Conservation (phyloP, 2,329 filamentous ascomycete species). For the Aspergillus niger region DNA sequence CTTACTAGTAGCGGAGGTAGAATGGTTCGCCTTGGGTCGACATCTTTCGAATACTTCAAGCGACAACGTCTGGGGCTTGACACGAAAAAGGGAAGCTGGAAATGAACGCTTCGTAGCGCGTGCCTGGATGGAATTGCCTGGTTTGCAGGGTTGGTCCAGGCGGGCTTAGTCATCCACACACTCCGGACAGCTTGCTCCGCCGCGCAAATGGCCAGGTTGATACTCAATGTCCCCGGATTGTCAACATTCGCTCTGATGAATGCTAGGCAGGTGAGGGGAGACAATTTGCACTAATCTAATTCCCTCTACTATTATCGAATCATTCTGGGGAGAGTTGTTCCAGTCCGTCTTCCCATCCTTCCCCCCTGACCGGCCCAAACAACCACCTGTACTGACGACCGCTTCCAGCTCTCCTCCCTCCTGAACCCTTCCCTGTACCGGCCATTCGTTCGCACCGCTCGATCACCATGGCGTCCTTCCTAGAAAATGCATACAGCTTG, state of each 20-base stretch:
- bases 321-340: slow-evolving; percentile 30
- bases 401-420: slow-evolving; percentile 36
- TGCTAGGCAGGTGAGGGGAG: slow-evolving; percentile 40
- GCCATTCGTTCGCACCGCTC: slow-evolving; percentile 17
- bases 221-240: slow-evolving; percentile 35
- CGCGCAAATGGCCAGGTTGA: slow-evolving; percentile 47
- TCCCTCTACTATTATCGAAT: slow-evolving; percentile 26
- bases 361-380: slow-evolving; percentile 26
- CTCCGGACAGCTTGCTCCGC: slow-evolving; percentile 39
- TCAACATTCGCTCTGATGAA: slow-evolving; percentile 39
- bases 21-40: slow-evolving; percentile 76
- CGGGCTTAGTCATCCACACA: slow-evolving; percentile 51
- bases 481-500: slow-evolving; percentile 93
- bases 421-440: slow-evolving; percentile 26
- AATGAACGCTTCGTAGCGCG: slow-evolving; percentile 7
- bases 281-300: slow-evolving; percentile 33
- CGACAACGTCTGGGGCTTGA: slow-evolving; percentile 5
- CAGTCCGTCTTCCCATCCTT: slow-evolving; percentile 25
- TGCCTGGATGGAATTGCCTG: slow-evolving; percentile 15
- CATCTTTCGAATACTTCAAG: slow-evolving; percentile 51
- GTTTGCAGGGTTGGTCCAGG: slow-evolving; percentile 22
- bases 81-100: slow-evolving; percentile 13
- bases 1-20: slow-evolving; percentile 97
- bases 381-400: slow-evolving; percentile 35
- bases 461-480: slow-evolving; percentile 83